Evolutionary conservation across 1,284 basidiomycete genomes (phyloP).

Genomic region (Heterobasidion occidentale): DNA sequence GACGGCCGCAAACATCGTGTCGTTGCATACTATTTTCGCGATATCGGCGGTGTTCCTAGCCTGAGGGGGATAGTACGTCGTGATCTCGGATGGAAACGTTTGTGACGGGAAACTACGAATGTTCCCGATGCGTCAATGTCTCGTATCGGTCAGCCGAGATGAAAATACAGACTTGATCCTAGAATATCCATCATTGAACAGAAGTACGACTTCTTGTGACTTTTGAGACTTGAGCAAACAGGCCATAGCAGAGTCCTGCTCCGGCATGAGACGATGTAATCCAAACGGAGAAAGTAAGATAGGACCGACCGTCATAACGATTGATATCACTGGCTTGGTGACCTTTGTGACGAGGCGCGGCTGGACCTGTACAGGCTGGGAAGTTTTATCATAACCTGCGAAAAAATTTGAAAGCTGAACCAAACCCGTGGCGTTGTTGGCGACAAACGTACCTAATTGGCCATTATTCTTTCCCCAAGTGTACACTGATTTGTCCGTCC

Average conservation of each 20-base stretch:
- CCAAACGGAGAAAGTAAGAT: not conserved
- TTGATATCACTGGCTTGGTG: conserved; percentile 56
- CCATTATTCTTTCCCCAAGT: conserved; percentile 97
- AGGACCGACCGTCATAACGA: conserved; percentile 63
- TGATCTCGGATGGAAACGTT: conserved; percentile 65
- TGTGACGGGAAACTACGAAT: conserved; percentile 4
- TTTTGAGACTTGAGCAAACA: conserved; percentile 63
- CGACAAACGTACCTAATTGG: conserved; percentile 63
- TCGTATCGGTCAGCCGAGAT: not conserved
- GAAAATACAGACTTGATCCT: conserved; percentile 58
- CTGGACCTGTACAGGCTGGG: conserved; percentile 72
- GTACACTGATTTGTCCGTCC: conserved; percentile 81
- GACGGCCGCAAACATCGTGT: conserved; percentile 80
- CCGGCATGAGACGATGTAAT: conserved; percentile 1
- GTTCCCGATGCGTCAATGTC: conserved; percentile 10
- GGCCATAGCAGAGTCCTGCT: conserved; percentile 76
- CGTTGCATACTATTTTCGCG: conserved; percentile 71
- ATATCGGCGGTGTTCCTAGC: conserved; percentile 66
- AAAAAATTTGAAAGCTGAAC: not conserved
- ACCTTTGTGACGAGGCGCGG: conserved; percentile 84
- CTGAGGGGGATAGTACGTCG: conserved; percentile 75
- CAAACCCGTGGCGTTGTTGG: not conserved
- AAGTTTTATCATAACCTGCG: conserved; percentile 64
- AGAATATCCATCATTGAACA: conserved; percentile 72
- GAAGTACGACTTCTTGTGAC: conserved; percentile 74